These are phyloP conservation scores for Thecaphora thlaspeos DNA, from an alignment of 1,284 basidiomycete species.

Conservation along the genomic window DNA sequence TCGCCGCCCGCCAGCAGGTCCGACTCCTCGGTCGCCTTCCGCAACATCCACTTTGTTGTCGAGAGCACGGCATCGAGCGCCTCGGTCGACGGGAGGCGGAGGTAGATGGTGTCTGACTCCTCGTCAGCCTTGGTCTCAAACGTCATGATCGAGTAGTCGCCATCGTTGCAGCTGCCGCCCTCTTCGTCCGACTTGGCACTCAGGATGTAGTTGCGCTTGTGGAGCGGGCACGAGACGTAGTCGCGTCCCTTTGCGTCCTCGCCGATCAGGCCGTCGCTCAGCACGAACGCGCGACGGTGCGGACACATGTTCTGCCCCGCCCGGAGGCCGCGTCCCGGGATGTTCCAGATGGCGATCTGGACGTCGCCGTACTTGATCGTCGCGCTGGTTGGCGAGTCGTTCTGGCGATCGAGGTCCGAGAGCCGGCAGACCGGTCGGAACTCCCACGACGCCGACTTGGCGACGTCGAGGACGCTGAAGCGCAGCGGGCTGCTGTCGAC, in stretches of 20 bases:
- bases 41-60: constrained; percentile 67
- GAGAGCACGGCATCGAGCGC: constrained; percentile 69
- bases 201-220: constrained; percentile 71
- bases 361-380: constrained; percentile 72
- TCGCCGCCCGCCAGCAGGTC: constrained; percentile 35
- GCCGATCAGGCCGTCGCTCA: constrained; percentile 67
- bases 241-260: constrained; percentile 51
- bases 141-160: constrained; percentile 66
- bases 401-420: constrained; percentile 64
- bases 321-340: constrained; percentile 66
- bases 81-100: constrained; percentile 65
- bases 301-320: constrained; percentile 72
- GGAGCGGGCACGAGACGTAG: constrained; percentile 64
- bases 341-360: constrained; percentile 70
- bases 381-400: constrained; percentile 62
- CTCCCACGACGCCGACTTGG: constrained; percentile 65
- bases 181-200: constrained; percentile 54
- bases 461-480: constrained; percentile 60
- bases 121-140: constrained; percentile 66
- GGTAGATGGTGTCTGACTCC: constrained; percentile 60
- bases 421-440: constrained; percentile 66
- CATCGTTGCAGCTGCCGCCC: constrained; percentile 68
- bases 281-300: constrained; percentile 70
- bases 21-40: constrained; percentile 46
- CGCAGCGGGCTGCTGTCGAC: constrained; percentile 64